A percentile compares a stretch with the other conserved stretches of the same genome.
Evolutionary conservation across 2,329 filamentous ascomycete species (phyloP).

Genomic region (Arthrobotrys pseudoclavata): DNA sequence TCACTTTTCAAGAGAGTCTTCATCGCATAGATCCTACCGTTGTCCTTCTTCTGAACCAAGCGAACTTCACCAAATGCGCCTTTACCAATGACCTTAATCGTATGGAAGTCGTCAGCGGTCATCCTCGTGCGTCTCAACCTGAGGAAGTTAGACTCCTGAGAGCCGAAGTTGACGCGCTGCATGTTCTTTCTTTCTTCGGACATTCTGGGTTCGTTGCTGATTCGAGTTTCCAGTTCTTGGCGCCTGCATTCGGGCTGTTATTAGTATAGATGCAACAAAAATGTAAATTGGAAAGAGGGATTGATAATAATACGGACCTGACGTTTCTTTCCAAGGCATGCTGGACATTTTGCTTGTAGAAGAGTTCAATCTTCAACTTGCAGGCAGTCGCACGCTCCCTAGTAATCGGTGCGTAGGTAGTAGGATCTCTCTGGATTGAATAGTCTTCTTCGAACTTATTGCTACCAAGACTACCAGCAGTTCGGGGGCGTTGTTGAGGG

Average conservation of each 20-base stretch:
- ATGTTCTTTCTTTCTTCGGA: slow-evolving; percentile 82
- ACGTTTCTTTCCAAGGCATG: slow-evolving; percentile 94
- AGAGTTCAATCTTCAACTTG: slow-evolving; percentile 77
- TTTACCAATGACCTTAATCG: slow-evolving; percentile 98
- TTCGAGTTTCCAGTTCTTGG: slow-evolving; percentile 88
- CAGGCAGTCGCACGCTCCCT: slow-evolving; percentile 78
- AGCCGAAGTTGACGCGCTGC: slow-evolving; percentile 85
- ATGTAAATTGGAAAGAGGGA: not conserved
- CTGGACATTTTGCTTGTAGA: slow-evolving; percentile 99
- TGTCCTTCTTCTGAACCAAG: slow-evolving; percentile 93
- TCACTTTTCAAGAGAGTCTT: slow-evolving; percentile 99
- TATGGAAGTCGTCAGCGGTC: slow-evolving; percentile 92
- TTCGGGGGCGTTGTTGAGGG: slow-evolving; percentile 82
- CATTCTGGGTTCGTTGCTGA: slow-evolving; percentile 76
- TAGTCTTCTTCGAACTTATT: slow-evolving; percentile 87
- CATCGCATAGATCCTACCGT: slow-evolving; percentile 97
- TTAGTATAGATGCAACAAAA: slow-evolving; percentile 15
- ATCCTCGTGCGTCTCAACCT: slow-evolving; percentile 95
- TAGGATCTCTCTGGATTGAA: slow-evolving; percentile 77
- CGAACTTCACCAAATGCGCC: slow-evolving; percentile 99
- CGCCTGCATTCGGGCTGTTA: slow-evolving; percentile 72
- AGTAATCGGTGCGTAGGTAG: slow-evolving; percentile 78
- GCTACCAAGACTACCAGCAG: slow-evolving; percentile 85
- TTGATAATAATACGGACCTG: slow-evolving; percentile 73
- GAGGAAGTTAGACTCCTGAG: slow-evolving; percentile 91